Evolutionary conservation across 2,329 filamentous ascomycete species (phyloP).

Genomic region (Elsinoe necatrix): DNA sequence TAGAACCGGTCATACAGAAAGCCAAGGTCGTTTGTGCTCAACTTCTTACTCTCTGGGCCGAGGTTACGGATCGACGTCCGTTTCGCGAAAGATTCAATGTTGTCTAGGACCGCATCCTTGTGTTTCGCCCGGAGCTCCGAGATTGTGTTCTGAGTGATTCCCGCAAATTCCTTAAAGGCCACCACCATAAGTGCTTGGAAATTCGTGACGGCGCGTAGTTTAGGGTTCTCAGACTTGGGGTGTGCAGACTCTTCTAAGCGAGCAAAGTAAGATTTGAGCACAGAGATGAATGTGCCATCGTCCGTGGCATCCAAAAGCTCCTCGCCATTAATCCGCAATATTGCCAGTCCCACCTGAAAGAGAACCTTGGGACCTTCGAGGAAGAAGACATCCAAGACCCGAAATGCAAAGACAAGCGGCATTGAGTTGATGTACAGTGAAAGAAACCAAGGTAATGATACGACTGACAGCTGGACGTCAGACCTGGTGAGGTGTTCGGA

Average conservation of each 20-base stretch:
- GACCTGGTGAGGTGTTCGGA: slow-evolving; percentile 98
- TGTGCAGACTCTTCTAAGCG: slow-evolving; percentile 92
- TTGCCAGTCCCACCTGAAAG: slow-evolving; percentile 95
- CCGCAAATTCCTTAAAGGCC: slow-evolving; percentile 95
- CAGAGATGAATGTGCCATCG: slow-evolving; percentile 92
- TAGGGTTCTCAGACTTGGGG: slow-evolving; percentile 89
- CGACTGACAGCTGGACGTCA: slow-evolving; percentile 93
- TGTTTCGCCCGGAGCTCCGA: slow-evolving; percentile 83
- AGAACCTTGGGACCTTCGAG: slow-evolving; percentile 94
- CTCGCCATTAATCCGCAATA: slow-evolving; percentile 92
- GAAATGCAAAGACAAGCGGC: slow-evolving; percentile 94
- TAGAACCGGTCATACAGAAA: slow-evolving; percentile 94
- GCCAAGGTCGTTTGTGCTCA: slow-evolving; percentile 77
- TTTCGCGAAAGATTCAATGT: slow-evolving; percentile 96
- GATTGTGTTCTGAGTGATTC: slow-evolving; percentile 87
- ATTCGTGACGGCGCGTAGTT: slow-evolving; percentile 82
- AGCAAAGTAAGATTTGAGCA: slow-evolving; percentile 90
- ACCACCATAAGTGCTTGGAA: slow-evolving; percentile 99
- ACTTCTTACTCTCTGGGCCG: slow-evolving; percentile 86
- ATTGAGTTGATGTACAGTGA: slow-evolving; percentile 99
- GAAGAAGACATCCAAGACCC: slow-evolving; percentile 96
- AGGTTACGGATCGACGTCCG: slow-evolving; percentile 92
- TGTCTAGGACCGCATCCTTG: slow-evolving; percentile 87
- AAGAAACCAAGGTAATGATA: slow-evolving; percentile 94
- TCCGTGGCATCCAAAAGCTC: slow-evolving; percentile 87